phyloP scores from a whole-genome alignment of 176 grass and related monocot genomes.

The Rhynchospora pubera region DNA sequence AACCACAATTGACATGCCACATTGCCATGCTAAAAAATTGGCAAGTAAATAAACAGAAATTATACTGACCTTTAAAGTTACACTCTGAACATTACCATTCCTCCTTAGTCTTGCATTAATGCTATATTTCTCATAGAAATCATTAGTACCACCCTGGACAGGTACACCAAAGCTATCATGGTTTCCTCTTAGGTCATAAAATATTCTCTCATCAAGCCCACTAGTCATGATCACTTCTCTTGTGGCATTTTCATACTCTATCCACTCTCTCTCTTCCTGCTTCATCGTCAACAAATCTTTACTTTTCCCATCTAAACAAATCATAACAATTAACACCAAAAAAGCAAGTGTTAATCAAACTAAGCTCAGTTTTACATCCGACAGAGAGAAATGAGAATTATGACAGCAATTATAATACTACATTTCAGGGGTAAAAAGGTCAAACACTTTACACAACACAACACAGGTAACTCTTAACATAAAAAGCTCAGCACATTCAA shows the following conservation, averaged over 20 bases:
- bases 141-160: slow-evolving; percentile 44
- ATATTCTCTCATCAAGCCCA: slow-evolving; percentile 55
- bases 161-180: slow-evolving; percentile 86
- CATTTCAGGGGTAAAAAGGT: neutral
- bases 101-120: slow-evolving; percentile 56
- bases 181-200: slow-evolving; percentile 90
- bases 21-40: no score
- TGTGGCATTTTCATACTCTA: slow-evolving; percentile 46
- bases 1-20: neutral
- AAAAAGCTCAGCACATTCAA: neutral
- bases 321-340: neutral
- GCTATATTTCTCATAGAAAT: slow-evolving; percentile 74
- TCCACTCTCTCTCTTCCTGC: slow-evolving; percentile 74
- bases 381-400: neutral
- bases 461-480: neutral
- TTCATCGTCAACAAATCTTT: slow-evolving; percentile 94
- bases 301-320: slow-evolving; percentile 84
- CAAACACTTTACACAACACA: neutral
- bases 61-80: slow-evolving; percentile 72
- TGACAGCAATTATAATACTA: neutral
- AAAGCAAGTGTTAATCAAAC: neutral
- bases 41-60: slow-evolving; percentile 9
- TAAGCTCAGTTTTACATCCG: neutral
- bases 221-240: slow-evolving; percentile 57
- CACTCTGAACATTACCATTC: slow-evolving; percentile 51